Conservation (phyloP, 2,329 filamentous ascomycete genomes). For the Beauveria sp. region DNA sequence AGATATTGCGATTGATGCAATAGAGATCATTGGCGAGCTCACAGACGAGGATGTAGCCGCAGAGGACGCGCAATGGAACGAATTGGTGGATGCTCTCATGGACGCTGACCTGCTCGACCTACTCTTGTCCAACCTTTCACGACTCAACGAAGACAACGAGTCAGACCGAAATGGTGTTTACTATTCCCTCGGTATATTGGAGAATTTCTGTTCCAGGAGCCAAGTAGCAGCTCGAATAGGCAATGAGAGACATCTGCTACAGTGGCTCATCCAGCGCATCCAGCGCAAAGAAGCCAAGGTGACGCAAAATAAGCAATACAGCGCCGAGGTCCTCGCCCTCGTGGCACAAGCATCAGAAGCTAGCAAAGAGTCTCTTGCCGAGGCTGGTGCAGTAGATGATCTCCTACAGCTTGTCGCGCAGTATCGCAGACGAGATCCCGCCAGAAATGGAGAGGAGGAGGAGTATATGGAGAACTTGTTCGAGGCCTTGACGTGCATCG, state of each 20-base stretch:
- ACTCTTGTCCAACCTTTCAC: constrained; percentile 67
- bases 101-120: constrained; percentile 67
- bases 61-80: constrained; percentile 72
- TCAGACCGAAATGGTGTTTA: constrained; percentile 81
- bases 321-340: constrained; percentile 85
- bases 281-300: constrained; percentile 60
- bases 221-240: constrained; percentile 65
- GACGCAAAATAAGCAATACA: constrained; percentile 90
- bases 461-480: constrained; percentile 95
- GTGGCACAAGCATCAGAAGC: constrained; percentile 66
- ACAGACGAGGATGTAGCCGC: constrained; percentile 89
- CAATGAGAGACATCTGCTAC: constrained; percentile 56
- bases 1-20: constrained; percentile 85
- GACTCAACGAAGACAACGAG: constrained; percentile 66
- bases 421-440: constrained; percentile 81
- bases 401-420: constrained; percentile 76
- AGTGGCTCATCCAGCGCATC: constrained; percentile 70
- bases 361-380: constrained; percentile 57
- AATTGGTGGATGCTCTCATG: constrained; percentile 59
- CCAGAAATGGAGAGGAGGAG: constrained; percentile 80
- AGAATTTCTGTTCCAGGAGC: constrained; percentile 72
- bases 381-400: constrained; percentile 65
- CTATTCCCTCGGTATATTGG: constrained; percentile 72
- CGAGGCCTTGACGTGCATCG: constrained; percentile 73
- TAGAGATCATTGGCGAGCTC: constrained; percentile 84